These are phyloP conservation scores for Russula compacta DNA, from an alignment of 768 basidiomycete species.

Conservation along the genomic window DNA sequence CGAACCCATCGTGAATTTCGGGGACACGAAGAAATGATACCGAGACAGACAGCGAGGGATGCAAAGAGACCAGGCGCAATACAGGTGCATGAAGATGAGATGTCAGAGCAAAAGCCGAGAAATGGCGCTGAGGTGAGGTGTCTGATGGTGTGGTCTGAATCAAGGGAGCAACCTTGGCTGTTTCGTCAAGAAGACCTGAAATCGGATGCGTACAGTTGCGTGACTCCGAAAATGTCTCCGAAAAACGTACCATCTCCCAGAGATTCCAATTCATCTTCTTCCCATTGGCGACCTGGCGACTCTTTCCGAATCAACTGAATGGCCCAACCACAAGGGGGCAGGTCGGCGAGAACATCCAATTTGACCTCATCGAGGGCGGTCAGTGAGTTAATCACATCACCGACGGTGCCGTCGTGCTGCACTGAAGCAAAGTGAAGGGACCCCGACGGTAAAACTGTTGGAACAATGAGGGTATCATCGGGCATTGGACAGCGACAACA, in stretches of 20 bases:
- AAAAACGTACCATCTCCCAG: constrained; percentile 50
- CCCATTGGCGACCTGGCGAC: constrained; percentile 53
- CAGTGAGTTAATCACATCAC: constrained; percentile 51
- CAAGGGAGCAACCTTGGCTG: constrained; percentile 42
- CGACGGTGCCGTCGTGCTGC: constrained; percentile 40
- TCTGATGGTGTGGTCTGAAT: constrained; percentile 34
- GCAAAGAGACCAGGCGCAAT: constrained; percentile 63
- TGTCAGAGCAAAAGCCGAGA: constrained; percentile 63
- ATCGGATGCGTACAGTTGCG: constrained; percentile 9
- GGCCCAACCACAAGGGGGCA: constrained; percentile 56
- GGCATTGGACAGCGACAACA: constrained; percentile 29
- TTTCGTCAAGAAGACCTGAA: constrained; percentile 42
- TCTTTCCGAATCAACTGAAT: constrained; percentile 57
- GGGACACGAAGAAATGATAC: constrained; percentile 60
- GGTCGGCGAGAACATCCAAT: constrained; percentile 46
- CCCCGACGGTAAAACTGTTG: constrained; percentile 49
- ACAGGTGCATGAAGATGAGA: constrained; percentile 57
- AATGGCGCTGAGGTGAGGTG: constrained; percentile 38
- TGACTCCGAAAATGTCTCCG: not conserved
- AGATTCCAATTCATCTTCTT: constrained; percentile 56
- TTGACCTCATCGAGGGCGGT: constrained; percentile 40
- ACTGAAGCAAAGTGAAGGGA: constrained; percentile 57
- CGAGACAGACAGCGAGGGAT: constrained; percentile 46
- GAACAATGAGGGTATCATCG: constrained; percentile 41
- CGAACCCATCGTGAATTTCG: constrained; percentile 66